Base-by-base conservation (phyloP, 805 yeast species). In the Saccharomyces kudriavzevii region DNA sequence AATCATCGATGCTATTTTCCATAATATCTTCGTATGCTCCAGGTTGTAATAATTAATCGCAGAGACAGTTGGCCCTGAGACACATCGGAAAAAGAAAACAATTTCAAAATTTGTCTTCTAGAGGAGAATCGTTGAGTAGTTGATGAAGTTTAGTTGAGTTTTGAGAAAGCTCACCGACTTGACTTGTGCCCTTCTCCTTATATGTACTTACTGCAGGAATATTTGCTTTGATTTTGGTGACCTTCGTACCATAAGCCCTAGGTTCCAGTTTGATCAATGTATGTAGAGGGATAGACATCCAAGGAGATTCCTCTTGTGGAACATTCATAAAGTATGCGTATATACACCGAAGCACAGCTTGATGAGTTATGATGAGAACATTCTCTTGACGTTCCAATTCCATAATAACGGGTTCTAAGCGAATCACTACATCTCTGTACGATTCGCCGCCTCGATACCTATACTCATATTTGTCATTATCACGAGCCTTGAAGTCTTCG, bases 291-390 rank as follows among this genome's bases (percentile, higher is more conserved):
- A 94, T 95, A 43, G 95, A 89, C 96, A 94, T 90, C 99, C 99
- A 94, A 4, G 99, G 99, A 54, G 91, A 82, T 69, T 89, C 92
- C 63, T 92, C 97, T 69, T 92, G 98, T 4, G 97, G 97, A 20
- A 94, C 96, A 67, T 94, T 92, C 98, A 94, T 94, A 67, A 91
- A 94, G 70, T 94, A 94, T 6, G 99, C 98, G 70, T 94, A 94
- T 51, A 94, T 84, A 67, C 99, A 94, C 64, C 99, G 80, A 59
- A 94, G 76, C 10, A 94, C 98, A 0, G 98, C 98, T 72, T 94
- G 99, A 70, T 94, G 99, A 3, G 99, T 94, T 46, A 94, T 94
- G 56, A 94, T 92, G 67, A 94, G 77, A 50, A 94, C 90, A 69
- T 94, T 91, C 63, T 94, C 98, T 71, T 92, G 98, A 56, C 97